Evolutionary conservation across 1,284 basidiomycete genomes (phyloP).

Genomic region (Ceratobasidium sp.): DNA sequence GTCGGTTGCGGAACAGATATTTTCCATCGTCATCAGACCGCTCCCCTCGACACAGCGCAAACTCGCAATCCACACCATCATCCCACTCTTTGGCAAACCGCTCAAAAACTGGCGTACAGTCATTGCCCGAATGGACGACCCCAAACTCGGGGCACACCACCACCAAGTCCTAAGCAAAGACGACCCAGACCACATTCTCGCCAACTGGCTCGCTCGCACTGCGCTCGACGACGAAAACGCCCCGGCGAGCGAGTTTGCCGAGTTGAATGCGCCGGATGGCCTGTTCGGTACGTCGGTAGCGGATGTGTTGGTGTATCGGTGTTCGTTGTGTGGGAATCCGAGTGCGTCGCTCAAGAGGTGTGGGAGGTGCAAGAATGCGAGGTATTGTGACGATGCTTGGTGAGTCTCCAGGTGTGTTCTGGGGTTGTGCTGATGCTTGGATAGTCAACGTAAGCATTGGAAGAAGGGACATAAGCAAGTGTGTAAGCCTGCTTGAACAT

Average conservation of each 20-base stretch:
- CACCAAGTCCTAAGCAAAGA: slow-evolving; percentile 8
- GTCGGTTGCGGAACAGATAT: slow-evolving; percentile 31
- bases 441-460: slow-evolving; percentile 33
- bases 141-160: slow-evolving; percentile 9
- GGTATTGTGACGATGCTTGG: slow-evolving; percentile 35
- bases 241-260: background rate
- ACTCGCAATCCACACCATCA: slow-evolving; percentile 21
- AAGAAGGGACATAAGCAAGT: slow-evolving; percentile 29
- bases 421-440: background rate
- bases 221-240: slow-evolving; percentile 29
- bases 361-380: slow-evolving; percentile 18
- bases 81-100: slow-evolving; percentile 24
- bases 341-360: slow-evolving; percentile 33
- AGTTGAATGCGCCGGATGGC: background rate
- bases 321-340: slow-evolving; percentile 33
- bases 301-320: slow-evolving; percentile 30
- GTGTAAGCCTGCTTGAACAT: slow-evolving; percentile 10
- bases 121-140: slow-evolving; percentile 8
- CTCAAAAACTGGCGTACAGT: slow-evolving; percentile 28
- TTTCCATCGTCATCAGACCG: slow-evolving; percentile 3
- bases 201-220: slow-evolving; percentile 31
- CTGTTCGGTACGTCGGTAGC: background rate
- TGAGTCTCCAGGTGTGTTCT: background rate
- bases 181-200: slow-evolving; percentile 28
- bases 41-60: slow-evolving; percentile 23